Percentiles rank a stretch among this genome's conserved stretches.
These are phyloP conservation scores for Backusella morwellensis DNA, from an alignment of 192 early-diverging fungal species.

Conservation along the genomic window DNA sequence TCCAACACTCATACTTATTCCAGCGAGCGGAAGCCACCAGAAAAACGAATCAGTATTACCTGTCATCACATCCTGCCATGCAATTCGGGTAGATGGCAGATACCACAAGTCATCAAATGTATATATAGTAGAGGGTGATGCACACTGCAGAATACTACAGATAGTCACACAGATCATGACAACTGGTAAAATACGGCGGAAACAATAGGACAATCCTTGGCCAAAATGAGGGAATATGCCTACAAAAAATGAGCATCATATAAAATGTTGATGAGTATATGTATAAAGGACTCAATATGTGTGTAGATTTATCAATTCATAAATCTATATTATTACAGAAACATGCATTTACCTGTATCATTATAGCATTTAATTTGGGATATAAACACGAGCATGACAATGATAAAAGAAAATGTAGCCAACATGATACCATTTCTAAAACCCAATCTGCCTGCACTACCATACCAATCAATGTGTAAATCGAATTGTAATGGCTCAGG, in stretches of 20 bases:
- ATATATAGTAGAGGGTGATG: conserved; percentile 15
- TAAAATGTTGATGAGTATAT: neutral
- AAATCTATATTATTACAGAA: neutral
- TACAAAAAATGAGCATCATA: conserved; percentile 5
- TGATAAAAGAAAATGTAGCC: conserved; percentile 64
- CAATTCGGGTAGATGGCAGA: conserved; percentile 5
- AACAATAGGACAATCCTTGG: conserved; percentile 33
- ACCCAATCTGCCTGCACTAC: conserved; percentile 63
- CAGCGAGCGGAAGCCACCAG: conserved; percentile 48
- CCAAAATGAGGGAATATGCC: conserved; percentile 42
- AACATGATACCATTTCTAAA: conserved; percentile 73
- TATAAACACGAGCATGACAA: conserved; percentile 54
- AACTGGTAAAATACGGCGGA: conserved; percentile 32
- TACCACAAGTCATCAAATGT: conserved; percentile 25
- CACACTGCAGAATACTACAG: conserved; percentile 38
- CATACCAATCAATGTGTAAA: conserved; percentile 64
- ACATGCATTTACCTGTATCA: conserved; percentile 14
- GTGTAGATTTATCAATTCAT: neutral
- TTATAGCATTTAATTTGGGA: conserved; percentile 43
- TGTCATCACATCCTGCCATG: conserved; percentile 40
- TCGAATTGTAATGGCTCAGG: conserved; percentile 39
- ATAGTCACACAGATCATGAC: conserved; percentile 34
- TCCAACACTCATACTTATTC: conserved; percentile 46
- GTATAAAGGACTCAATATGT: neutral
- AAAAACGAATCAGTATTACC: conserved; percentile 53